Conservation (phyloP, 768 basidiomycete species). For the Dentipellis sp. region DNA sequence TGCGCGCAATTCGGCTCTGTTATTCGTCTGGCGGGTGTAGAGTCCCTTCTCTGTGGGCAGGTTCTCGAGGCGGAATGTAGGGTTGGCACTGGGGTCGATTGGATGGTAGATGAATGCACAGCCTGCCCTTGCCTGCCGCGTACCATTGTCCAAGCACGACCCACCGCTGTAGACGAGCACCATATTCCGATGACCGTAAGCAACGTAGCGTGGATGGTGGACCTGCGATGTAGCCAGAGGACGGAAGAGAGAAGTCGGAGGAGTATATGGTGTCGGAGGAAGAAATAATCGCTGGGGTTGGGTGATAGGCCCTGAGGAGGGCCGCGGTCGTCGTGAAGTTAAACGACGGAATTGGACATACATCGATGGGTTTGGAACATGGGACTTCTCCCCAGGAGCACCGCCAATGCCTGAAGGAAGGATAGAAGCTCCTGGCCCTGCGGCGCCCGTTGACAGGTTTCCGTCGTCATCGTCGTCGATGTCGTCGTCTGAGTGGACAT, state of each 20-base stretch:
- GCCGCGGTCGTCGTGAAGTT: no score
- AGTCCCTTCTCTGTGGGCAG: background rate
- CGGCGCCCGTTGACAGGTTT: no score
- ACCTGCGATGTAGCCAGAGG: background rate
- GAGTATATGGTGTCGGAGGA: background rate
- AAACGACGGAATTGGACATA: background rate
- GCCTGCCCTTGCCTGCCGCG: background rate
- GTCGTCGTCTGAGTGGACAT: no score
- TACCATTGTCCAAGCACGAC: background rate
- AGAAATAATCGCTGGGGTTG: background rate
- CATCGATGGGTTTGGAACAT: background rate
- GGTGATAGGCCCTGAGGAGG: background rate
- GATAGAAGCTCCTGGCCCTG: no score
- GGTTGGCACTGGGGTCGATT: background rate
- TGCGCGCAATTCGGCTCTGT: constrained; percentile 27
- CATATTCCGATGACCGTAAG: background rate
- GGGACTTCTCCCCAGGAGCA: background rate
- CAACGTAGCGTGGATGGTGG: constrained; percentile 1
- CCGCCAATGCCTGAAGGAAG: no score
- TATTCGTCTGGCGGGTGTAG: constrained; percentile 17
- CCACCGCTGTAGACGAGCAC: constrained; percentile 1
- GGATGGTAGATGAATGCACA: constrained; percentile 2
- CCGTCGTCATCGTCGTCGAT: no score
- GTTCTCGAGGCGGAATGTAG: background rate
- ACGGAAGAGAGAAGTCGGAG: background rate